phyloP scores from a whole-genome alignment of 345 rosid species.

The Melaleuca quinquenervia region DNA sequence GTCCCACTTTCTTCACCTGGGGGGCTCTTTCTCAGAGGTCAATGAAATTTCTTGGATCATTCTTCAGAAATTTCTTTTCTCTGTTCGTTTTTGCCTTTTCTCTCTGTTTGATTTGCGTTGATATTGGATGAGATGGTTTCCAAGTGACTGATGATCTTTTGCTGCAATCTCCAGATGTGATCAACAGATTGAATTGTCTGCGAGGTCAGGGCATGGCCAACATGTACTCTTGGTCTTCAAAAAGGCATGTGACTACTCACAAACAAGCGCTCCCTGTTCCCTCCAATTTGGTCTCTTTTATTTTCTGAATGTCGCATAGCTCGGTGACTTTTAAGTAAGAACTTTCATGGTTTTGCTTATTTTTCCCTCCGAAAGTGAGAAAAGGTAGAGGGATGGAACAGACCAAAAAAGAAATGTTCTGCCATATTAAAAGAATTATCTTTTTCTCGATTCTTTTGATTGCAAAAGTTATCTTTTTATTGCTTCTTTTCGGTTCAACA shows the following conservation, averaged over 20 bases:
- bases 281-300: neutral
- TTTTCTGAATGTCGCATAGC: neutral
- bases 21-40: slow-evolving; percentile 53
- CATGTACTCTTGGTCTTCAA: slow-evolving; percentile 58
- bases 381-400: neutral
- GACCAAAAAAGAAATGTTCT: neutral
- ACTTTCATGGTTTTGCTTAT: neutral
- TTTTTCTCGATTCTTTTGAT: neutral
- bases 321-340: neutral
- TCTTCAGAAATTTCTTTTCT: neutral
- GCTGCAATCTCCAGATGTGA: slow-evolving; percentile 28
- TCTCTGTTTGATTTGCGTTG: neutral
- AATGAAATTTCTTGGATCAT: neutral
- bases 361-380: neutral
- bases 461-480: neutral
- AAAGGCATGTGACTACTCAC: slow-evolving; percentile 20
- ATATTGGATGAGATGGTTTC: neutral
- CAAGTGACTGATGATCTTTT: neutral
- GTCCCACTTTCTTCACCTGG: slow-evolving; percentile 44
- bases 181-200: slow-evolving; percentile 29
- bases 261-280: neutral
- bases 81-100: neutral
- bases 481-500: neutral
- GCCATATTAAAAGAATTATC: neutral
- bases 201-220: slow-evolving; percentile 52